A percentile compares a stretch with the other conserved stretches of the same genome.
Evolutionary conservation across 345 rosid genomes (phyloP).

Genomic region (Boechera divaricarpa): DNA sequence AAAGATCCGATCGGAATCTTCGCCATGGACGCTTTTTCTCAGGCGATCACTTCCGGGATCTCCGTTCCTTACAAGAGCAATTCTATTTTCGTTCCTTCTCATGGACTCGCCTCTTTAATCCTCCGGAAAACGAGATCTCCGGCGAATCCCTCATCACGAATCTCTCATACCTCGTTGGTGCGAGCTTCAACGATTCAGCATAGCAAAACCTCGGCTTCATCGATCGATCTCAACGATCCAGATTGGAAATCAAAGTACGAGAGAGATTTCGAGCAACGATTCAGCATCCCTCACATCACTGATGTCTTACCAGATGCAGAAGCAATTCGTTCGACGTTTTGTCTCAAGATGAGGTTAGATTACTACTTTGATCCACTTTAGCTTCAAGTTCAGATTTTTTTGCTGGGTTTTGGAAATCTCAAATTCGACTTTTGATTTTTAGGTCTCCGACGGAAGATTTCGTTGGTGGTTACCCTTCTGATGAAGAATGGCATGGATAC

Average conservation of each 20-base stretch:
- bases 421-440: conserved; percentile 10
- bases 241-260: conserved; percentile 77
- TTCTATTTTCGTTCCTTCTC: conserved; percentile 16
- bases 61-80: not conserved
- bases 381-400: not conserved
- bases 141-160: conserved; percentile 9
- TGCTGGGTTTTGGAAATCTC: not conserved
- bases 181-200: conserved; percentile 31
- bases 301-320: conserved; percentile 69
- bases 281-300: conserved; percentile 79
- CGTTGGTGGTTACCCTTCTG: conserved; percentile 81
- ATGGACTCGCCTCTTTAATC: conserved; percentile 44
- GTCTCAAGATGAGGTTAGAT: conserved; percentile 81
- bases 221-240: conserved; percentile 75
- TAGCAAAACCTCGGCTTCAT: not conserved
- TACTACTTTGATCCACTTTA: not conserved
- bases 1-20: conserved; percentile 36
- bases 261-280: conserved; percentile 72
- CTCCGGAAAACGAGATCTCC: conserved; percentile 41
- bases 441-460: conserved; percentile 82
- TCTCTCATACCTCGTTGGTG: conserved; percentile 5
- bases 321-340: conserved; percentile 83
- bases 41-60: conserved; percentile 29
- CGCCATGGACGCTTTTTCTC: conserved; percentile 54
- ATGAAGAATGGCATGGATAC: conserved; percentile 97